Evolutionary conservation across 306 rosid species (phyloP).

Genomic region (Leucaena leucocephala): DNA sequence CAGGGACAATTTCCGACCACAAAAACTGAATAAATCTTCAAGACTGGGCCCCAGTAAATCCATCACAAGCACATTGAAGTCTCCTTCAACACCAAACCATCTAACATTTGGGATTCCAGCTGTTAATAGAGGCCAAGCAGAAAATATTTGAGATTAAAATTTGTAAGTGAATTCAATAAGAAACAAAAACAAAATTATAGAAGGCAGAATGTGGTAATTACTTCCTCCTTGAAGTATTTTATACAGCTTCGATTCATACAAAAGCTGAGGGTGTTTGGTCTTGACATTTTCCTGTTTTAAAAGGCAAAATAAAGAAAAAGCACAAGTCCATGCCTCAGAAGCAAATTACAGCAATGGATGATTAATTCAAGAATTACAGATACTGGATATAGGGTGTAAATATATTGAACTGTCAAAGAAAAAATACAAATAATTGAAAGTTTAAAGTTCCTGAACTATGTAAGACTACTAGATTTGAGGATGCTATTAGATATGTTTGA

Average conservation of each 20-base stretch:
- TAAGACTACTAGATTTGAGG: background rate
- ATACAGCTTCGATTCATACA: constrained; percentile 90
- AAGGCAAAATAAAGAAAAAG: constrained; percentile 2
- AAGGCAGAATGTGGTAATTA: constrained; percentile 49
- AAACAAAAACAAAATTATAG: constrained; percentile 12
- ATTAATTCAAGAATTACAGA: background rate
- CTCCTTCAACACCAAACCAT: constrained; percentile 97
- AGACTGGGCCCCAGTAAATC: constrained; percentile 98
- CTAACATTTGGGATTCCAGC: constrained; percentile 86
- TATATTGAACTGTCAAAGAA: background rate
- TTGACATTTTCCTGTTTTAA: constrained; percentile 77
- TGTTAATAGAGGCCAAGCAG: constrained; percentile 40
- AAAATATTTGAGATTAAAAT: constrained; percentile 32
- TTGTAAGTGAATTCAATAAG: constrained; percentile 20
- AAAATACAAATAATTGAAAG: background rate
- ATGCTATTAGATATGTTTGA: background rate
- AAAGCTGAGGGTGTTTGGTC: constrained; percentile 97
- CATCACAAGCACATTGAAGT: constrained; percentile 92
- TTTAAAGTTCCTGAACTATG: background rate
- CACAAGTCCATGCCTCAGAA: background rate
- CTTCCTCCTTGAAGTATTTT: constrained; percentile 99
- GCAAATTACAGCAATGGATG: background rate
- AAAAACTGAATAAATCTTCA: constrained; percentile 95
- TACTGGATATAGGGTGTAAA: background rate
- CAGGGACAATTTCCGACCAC: constrained; percentile 89